Evolutionary conservation across 345 rosid genomes (phyloP).

Genomic region (Eucalyptus urophylla): DNA sequence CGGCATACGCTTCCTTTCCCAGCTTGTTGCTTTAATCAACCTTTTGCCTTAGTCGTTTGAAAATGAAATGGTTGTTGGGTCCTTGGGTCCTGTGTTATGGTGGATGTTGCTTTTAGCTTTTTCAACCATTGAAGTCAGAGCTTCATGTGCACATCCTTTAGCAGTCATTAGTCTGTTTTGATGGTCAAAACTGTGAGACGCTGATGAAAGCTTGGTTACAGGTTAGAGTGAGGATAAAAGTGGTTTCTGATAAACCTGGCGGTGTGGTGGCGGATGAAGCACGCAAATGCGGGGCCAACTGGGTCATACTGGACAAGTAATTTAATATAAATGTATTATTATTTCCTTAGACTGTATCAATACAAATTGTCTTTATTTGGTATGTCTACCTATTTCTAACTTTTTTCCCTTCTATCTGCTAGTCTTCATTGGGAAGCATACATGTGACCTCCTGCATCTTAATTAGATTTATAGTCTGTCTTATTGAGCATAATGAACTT

Average conservation of each 20-base stretch:
- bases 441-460: not conserved
- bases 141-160: not conserved
- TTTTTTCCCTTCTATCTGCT: not conserved
- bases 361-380: not conserved
- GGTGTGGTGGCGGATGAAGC: constrained; percentile 58
- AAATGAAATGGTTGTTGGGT: not conserved
- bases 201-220: constrained; percentile 1
- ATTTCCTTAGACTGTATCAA: not conserved
- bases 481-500: not conserved
- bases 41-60: not conserved
- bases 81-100: not conserved
- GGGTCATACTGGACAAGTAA: constrained; percentile 89
- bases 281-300: constrained; percentile 41
- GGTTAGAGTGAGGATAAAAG: constrained; percentile 67
- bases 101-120: not conserved
- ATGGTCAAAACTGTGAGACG: not conserved
- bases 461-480: not conserved
- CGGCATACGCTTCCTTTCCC: not conserved
- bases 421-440: not conserved
- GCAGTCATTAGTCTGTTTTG: not conserved
- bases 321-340: constrained; percentile 43
- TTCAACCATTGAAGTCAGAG: not conserved
- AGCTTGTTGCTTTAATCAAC: not conserved
- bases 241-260: constrained; percentile 35
- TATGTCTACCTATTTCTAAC: not conserved